Evolutionary conservation across 2,329 filamentous ascomycete genomes (phyloP), one percentile per base, ranked within the genome.

Genomic region (Albophoma yamanashiensis): DNA sequence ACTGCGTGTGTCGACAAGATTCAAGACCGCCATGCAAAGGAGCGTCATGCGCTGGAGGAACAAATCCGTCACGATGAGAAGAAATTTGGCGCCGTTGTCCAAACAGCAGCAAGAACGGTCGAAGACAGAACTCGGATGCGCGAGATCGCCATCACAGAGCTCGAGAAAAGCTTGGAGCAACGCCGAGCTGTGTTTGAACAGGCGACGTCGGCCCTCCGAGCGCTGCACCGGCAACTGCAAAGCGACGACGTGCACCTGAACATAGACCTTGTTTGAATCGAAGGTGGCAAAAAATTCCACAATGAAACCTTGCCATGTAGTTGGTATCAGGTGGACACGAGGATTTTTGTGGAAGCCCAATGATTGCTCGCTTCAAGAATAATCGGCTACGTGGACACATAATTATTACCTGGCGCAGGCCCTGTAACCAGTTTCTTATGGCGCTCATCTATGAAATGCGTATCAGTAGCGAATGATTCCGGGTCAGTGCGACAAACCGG

Each of bases 1-100:
- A 45, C 64, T 1, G 55, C 56, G 4, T 69, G 65, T 3, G 62
- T 71, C 34, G 60, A 59, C 12, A 66, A 61, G 22, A 65, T 72
- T 3, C 59, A 63, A n/a, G 61, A 59, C 15, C 66, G 63, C 11
- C 66, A 66, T 40, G 20, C 31, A 2, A 58, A 66, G 14, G 70
- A 72, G 34, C 64, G 56, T 8, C 40, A 55, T 17, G 27, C 20
- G 15, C 38, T 70, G 6, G 56, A 22, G 15, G 62, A 66, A n/a
- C 58, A 39, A 3, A 62, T 66, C 56, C 62, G 58, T 17, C 63
- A 56, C 6, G 67, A 71, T 34, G 36, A 56, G 4, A 60, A 60
- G 20, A 56, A 38, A 7, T 71, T 71, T 47, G 17, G 59, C 17
- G 45, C 57, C 6, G 53, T 53, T 7, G 34, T 65, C n/a, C 53